phyloP scores from a whole-genome alignment of 192 early-diverging fungal species.

The Linnemannia elongata region DNA sequence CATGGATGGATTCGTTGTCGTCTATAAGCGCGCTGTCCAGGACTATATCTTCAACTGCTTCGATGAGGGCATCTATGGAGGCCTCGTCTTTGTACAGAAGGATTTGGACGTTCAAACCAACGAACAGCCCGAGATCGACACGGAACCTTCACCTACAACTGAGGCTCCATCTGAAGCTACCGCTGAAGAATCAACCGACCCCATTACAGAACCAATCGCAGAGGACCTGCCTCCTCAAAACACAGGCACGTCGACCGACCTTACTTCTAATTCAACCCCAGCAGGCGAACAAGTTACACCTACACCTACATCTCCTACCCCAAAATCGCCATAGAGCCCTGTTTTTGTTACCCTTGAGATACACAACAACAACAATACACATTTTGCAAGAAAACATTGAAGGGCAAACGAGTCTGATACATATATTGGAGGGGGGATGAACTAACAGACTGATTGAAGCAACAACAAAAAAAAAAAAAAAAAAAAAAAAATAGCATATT shows the following conservation, averaged over 20 bases:
- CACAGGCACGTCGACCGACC: not conserved
- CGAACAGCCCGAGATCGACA: not conserved
- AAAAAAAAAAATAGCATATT: not conserved
- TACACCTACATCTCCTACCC: not conserved
- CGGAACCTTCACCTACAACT: not conserved
- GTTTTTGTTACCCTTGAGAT: not conserved
- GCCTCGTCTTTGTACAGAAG: conserved; percentile 29
- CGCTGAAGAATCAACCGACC: too few relatives aligned
- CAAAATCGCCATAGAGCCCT: not conserved
- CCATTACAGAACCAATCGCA: not conserved
- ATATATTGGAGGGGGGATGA: not conserved
- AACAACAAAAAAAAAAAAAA: not conserved
- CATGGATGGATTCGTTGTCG: conserved; percentile 49
- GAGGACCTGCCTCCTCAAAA: not conserved
- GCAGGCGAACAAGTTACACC: not conserved
- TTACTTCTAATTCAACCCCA: not conserved
- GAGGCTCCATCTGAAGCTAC: not conserved
- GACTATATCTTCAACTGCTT: conserved; percentile 59
- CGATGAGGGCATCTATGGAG: conserved; percentile 61
- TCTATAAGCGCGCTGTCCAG: conserved; percentile 51
- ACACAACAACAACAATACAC: not conserved
- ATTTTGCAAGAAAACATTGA: not conserved
- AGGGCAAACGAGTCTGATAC: not conserved
- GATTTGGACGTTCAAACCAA: not conserved
- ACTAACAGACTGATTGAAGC: not conserved